Percentiles rank a stretch among this genome's conserved stretches.
Evolutionary conservation across 108 stramenopile species (phyloP).

Genomic region (Cyclotella sp.): DNA sequence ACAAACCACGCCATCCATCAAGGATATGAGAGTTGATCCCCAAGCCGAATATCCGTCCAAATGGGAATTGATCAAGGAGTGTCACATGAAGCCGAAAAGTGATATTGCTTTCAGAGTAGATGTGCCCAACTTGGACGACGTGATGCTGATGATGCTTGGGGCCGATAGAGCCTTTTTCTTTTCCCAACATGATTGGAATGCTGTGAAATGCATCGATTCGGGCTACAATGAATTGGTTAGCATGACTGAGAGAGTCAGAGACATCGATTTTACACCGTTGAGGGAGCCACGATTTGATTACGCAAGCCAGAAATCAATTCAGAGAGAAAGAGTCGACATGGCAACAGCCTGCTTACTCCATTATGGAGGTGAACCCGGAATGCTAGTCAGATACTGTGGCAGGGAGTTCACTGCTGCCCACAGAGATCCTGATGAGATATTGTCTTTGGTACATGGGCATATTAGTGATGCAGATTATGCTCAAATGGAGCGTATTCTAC

Average conservation of each 20-base stretch:
- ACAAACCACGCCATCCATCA: no score
- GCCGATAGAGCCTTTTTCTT: background rate
- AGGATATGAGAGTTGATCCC: background rate
- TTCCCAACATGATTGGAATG: background rate
- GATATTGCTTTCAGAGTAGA: background rate
- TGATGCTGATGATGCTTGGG: background rate
- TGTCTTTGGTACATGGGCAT: background rate
- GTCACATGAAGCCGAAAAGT: background rate
- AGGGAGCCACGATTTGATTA: no score
- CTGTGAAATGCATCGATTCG: background rate
- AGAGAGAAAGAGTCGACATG: no score
- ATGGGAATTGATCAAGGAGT: background rate
- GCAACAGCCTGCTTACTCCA: no score
- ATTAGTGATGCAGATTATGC: background rate
- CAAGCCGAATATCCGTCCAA: background rate
- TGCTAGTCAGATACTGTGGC: no score
- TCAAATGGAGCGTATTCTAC: constrained; percentile 7
- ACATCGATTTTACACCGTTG: background rate
- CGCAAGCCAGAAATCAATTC: no score
- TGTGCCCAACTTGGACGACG: background rate
- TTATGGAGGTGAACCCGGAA: no score
- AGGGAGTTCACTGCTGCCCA: no score
- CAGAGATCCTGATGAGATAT: no score
- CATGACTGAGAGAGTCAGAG: background rate
- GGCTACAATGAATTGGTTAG: background rate